Conservation (phyloP, 1,284 basidiomycete species). For the Rugiboletus extremiorientalis region DNA sequence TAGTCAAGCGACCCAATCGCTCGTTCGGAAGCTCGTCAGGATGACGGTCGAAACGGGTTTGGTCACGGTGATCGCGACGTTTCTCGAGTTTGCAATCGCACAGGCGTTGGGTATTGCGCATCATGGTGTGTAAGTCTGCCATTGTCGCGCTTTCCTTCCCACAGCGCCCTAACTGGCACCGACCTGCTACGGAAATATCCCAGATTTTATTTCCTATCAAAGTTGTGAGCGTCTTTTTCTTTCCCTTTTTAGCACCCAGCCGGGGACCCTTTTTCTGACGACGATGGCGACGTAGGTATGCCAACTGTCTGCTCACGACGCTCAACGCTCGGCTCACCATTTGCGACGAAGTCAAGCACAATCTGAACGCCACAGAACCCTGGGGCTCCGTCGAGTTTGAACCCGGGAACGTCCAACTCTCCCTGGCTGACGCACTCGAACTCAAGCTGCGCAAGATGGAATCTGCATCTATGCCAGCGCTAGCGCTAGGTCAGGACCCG, state of each 20-base stretch:
- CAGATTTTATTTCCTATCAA: constrained; percentile 1
- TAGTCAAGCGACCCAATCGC: constrained; percentile 2
- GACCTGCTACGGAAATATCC: neutral
- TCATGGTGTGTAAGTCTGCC: constrained; percentile 3
- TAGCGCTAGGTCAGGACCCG: neutral
- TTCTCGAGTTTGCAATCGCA: constrained; percentile 12
- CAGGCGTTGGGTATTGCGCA: constrained; percentile 3
- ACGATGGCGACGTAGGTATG: neutral
- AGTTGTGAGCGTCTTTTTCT: neutral
- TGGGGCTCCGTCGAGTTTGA: neutral
- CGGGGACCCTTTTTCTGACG: neutral
- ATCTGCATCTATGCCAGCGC: too few relatives aligned
- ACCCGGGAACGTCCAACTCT: neutral
- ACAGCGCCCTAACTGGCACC: neutral
- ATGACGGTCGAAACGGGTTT: constrained; percentile 15
- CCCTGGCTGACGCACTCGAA: neutral
- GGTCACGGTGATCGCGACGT: constrained; percentile 6
- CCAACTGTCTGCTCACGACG: neutral
- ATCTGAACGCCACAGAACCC: neutral
- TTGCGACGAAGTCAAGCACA: neutral
- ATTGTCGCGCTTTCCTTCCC: neutral
- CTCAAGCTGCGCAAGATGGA: neutral
- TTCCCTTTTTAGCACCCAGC: neutral
- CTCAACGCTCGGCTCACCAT: neutral
- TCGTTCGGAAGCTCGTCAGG: constrained; percentile 12